These are phyloP conservation scores for Dactylellina cionopaga DNA, from an alignment of 2,329 filamentous ascomycete species.

Conservation along the genomic window DNA sequence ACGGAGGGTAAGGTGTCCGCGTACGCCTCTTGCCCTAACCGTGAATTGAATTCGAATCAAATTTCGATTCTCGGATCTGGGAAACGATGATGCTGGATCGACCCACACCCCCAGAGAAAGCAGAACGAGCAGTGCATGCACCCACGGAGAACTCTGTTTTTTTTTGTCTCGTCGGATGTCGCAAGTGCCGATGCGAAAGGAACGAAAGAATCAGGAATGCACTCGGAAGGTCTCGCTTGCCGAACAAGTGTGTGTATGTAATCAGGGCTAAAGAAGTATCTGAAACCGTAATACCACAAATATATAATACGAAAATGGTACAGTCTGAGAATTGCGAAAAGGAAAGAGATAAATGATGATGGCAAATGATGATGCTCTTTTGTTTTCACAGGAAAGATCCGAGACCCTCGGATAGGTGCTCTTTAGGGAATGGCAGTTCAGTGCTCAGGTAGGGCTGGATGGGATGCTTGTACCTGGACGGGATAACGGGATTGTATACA, in stretches of 20 bases:
- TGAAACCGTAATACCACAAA: slow-evolving; percentile 42
- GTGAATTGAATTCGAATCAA: slow-evolving; percentile 10
- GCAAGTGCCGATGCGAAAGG: slow-evolving; percentile 38
- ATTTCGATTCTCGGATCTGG: slow-evolving; percentile 50
- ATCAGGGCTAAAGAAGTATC: slow-evolving; percentile 34
- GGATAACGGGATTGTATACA: slow-evolving; percentile 34
- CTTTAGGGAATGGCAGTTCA: too few relatives aligned
- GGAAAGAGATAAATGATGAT: slow-evolving; percentile 1
- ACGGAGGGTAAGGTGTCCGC: slow-evolving; percentile 23
- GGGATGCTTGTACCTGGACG: slow-evolving; percentile 10
- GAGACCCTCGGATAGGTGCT: slow-evolving; percentile 2
- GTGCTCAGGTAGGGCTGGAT: slow-evolving; percentile 44
- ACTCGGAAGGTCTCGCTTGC: slow-evolving; percentile 29
- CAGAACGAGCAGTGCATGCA: too few relatives aligned
- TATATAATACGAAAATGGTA: too few relatives aligned
- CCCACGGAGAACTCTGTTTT: too few relatives aligned
- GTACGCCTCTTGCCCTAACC: slow-evolving; percentile 49
- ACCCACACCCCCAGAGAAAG: slow-evolving; percentile 50
- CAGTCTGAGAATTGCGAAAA: slow-evolving; percentile 31
- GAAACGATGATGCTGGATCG: slow-evolving; percentile 48
- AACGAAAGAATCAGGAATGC: background rate
- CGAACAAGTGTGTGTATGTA: slow-evolving; percentile 36
- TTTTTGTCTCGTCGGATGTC: slow-evolving; percentile 29
- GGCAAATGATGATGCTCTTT: slow-evolving; percentile 14
- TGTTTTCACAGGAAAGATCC: slow-evolving; percentile 10